Evolutionary conservation across 2,329 filamentous ascomycete species (phyloP).

Genomic region (Curvularia spicifera): DNA sequence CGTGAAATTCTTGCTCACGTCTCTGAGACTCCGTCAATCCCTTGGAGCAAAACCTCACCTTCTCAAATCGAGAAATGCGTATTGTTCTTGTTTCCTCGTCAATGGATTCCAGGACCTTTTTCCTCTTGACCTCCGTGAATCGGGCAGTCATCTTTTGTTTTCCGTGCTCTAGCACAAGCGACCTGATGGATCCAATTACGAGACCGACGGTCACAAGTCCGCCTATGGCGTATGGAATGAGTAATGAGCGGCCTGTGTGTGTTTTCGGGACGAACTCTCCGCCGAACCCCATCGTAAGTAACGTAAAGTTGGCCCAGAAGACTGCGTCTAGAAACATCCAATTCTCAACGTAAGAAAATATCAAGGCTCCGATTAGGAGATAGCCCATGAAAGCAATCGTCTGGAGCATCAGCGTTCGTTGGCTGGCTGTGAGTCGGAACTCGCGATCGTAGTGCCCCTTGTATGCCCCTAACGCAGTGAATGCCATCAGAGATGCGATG

Average conservation of each 20-base stretch:
- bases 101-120: constrained; percentile 50
- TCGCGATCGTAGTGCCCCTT: constrained; percentile 62
- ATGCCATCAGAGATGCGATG: constrained; percentile 60
- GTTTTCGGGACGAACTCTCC: constrained; percentile 58
- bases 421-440: constrained; percentile 62
- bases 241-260: constrained; percentile 56
- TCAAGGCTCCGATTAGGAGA: constrained; percentile 55
- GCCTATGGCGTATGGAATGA: constrained; percentile 63
- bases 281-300: constrained; percentile 63
- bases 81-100: constrained; percentile 52
- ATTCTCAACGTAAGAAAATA: constrained; percentile 57
- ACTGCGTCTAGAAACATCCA: constrained; percentile 62
- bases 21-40: constrained; percentile 49
- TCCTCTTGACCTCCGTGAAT: constrained; percentile 58
- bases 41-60: constrained; percentile 51
- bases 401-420: constrained; percentile 63
- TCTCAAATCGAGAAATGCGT: constrained; percentile 51
- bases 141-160: constrained; percentile 59
- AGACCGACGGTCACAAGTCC: constrained; percentile 63
- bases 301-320: constrained; percentile 63
- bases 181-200: constrained; percentile 61
- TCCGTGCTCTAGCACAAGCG: constrained; percentile 58
- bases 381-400: constrained; percentile 59
- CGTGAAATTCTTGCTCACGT: constrained; percentile 56
- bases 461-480: constrained; percentile 63